phyloP scores from a whole-genome alignment of 1,284 basidiomycete genomes.

The Naganishia cerealis region DNA sequence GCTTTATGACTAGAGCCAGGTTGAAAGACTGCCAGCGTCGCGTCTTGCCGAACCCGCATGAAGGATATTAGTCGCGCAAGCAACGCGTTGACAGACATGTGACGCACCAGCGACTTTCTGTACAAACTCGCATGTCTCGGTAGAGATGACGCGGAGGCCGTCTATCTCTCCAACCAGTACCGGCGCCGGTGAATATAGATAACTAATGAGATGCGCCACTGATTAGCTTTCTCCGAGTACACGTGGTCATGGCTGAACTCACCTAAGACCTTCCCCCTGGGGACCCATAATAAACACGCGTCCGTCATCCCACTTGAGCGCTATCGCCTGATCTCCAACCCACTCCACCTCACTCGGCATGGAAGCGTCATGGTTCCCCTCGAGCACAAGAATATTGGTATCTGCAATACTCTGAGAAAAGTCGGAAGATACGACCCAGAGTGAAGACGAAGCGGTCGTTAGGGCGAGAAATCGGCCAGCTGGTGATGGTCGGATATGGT shows the following conservation, averaged over 20 bases:
- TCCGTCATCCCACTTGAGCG: conserved; percentile 71
- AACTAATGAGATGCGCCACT: conserved; percentile 57
- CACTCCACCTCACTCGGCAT: conserved; percentile 71
- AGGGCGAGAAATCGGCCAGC: conserved; percentile 90
- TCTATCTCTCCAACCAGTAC: conserved; percentile 82
- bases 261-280: conserved; percentile 83
- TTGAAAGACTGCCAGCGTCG: conserved; percentile 77
- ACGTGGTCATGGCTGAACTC: conserved; percentile 42
- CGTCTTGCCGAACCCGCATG: conserved; percentile 58
- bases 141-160: conserved; percentile 77
- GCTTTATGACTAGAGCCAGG: conserved; percentile 90
- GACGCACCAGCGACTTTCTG: conserved; percentile 82
- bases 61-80: not conserved
- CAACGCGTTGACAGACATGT: not conserved
- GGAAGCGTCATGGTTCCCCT: conserved; percentile 43
- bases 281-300: conserved; percentile 84
- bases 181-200: conserved; percentile 72
- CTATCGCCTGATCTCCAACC: conserved; percentile 94
- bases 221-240: not conserved
- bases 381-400: conserved; percentile 62
- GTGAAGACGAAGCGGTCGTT: conserved; percentile 67
- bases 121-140: conserved; percentile 80
- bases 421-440: conserved; percentile 92
- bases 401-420: conserved; percentile 86
- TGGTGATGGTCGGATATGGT: conserved; percentile 80